Evolutionary conservation across 345 rosid species (phyloP).

Genomic region (Ceriops tagal): DNA sequence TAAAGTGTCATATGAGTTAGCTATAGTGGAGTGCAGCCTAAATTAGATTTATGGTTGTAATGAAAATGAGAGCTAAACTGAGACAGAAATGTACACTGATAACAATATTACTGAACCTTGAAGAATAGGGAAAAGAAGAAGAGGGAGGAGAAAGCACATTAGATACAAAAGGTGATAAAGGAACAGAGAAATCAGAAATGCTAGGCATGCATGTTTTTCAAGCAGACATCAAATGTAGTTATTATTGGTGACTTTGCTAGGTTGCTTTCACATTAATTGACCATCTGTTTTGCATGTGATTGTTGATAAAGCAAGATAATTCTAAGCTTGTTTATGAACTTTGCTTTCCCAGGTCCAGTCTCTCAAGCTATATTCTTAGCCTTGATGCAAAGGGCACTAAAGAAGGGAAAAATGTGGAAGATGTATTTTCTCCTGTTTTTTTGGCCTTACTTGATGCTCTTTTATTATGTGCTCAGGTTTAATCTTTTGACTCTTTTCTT

Average conservation of each 20-base stretch:
- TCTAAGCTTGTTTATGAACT: neutral
- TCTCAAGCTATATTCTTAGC: slow-evolving; percentile 70
- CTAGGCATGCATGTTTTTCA: no score
- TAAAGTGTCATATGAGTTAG: no score
- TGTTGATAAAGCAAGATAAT: slow-evolving; percentile 3
- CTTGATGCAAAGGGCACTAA: slow-evolving; percentile 40
- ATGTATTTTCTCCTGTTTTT: slow-evolving; percentile 61
- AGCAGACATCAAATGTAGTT: neutral
- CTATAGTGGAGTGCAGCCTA: no score
- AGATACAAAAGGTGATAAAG: no score
- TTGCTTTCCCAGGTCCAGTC: slow-evolving; percentile 60
- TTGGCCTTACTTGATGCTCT: slow-evolving; percentile 78
- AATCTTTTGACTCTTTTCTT: slow-evolving; percentile 14
- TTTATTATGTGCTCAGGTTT: slow-evolving; percentile 86
- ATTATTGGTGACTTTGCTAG: neutral
- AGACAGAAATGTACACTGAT: no score
- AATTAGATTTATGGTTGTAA: no score
- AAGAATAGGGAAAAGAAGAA: no score
- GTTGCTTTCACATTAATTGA: neutral
- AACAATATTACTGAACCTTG: no score
- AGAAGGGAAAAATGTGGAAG: slow-evolving; percentile 50
- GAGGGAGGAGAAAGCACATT: no score
- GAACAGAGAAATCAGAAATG: no score
- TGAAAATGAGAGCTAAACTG: no score
- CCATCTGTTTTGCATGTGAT: neutral